A percentile compares a stretch with the other conserved stretches of the same genome.
phyloP scores from a whole-genome alignment of 192 early-diverging fungal genomes.

The Coemansia sp. region DNA sequence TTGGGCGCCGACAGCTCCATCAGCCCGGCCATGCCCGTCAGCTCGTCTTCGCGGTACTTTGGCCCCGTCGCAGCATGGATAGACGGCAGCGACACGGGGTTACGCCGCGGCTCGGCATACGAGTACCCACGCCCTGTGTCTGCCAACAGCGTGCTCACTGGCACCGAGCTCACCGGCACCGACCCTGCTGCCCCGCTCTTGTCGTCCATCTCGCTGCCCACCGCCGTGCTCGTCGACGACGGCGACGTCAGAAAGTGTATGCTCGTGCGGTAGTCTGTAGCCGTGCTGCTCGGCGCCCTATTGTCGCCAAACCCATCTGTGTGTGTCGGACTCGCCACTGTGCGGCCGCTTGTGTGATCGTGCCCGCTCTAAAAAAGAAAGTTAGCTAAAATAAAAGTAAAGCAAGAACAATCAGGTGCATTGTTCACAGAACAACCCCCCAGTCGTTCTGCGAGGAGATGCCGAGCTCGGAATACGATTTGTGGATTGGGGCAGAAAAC shows the following conservation, averaged over 20 bases:
- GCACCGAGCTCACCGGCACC: slow-evolving; percentile 25
- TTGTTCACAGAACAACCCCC: neutral
- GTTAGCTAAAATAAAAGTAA: neutral
- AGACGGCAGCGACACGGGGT: slow-evolving; percentile 28
- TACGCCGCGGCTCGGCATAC: slow-evolving; percentile 12
- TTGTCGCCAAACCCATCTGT: neutral
- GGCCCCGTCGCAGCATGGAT: slow-evolving; percentile 17
- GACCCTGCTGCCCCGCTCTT: slow-evolving; percentile 2
- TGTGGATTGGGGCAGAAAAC: slow-evolving; percentile 8
- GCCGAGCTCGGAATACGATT: neutral
- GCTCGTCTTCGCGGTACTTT: slow-evolving; percentile 51
- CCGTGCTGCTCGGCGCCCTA: slow-evolving; percentile 7
- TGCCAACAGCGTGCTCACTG: slow-evolving; percentile 38
- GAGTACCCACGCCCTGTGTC: slow-evolving; percentile 5
- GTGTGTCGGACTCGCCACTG: slow-evolving; percentile 10
- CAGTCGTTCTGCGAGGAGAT: slow-evolving; percentile 7
- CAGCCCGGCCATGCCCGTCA: slow-evolving; percentile 52
- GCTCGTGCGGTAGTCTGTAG: slow-evolving; percentile 45
- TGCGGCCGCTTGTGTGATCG: slow-evolving; percentile 14
- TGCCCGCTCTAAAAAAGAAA: slow-evolving; percentile 17
- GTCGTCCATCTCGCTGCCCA: slow-evolving; percentile 28
- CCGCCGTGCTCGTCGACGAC: slow-evolving; percentile 22
- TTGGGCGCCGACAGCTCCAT: slow-evolving; percentile 49
- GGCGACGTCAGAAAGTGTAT: slow-evolving; percentile 53
- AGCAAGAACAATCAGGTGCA: neutral